Conservation (phyloP, 441 rosid species). For the Cnidoscolus chayamansa region DNA sequence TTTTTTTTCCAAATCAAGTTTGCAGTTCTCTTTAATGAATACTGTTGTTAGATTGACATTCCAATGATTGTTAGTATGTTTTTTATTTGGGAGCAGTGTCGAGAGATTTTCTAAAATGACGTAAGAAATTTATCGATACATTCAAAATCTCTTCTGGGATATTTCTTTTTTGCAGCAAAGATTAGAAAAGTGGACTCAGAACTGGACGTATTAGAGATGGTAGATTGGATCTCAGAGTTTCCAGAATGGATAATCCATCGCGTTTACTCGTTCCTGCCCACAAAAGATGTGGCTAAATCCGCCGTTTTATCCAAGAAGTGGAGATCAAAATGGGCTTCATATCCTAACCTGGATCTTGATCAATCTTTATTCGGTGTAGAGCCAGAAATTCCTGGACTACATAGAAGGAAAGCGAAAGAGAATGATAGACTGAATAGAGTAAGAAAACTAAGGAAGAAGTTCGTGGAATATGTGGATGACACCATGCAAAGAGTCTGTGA, state of each 20-base stretch:
- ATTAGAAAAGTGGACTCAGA: too few species aligned
- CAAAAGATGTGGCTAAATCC: neutral
- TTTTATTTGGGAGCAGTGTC: too few species aligned
- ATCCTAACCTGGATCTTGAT: neutral
- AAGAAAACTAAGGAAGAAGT: neutral
- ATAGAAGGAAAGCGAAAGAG: neutral
- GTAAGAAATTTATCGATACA: too few species aligned
- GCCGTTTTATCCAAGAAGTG: neutral
- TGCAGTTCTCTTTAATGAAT: too few species aligned
- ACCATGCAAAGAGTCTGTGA: neutral
- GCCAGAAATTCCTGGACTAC: too few species aligned
- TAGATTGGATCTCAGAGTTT: conserved; percentile 8
- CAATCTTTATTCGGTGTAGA: neutral
- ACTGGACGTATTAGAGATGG: neutral
- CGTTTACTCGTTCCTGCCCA: neutral
- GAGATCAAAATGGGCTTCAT: neutral
- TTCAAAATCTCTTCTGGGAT: too few species aligned
- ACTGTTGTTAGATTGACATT: too few species aligned
- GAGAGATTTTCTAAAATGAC: too few species aligned
- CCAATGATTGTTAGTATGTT: too few species aligned
- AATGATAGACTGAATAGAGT: neutral
- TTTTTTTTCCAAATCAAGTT: too few species aligned
- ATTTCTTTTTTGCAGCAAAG: too few species aligned
- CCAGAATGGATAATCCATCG: neutral
- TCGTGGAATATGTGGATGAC: neutral